phyloP scores from a whole-genome alignment of 768 basidiomycete species.

The Agaricus blazei region DNA sequence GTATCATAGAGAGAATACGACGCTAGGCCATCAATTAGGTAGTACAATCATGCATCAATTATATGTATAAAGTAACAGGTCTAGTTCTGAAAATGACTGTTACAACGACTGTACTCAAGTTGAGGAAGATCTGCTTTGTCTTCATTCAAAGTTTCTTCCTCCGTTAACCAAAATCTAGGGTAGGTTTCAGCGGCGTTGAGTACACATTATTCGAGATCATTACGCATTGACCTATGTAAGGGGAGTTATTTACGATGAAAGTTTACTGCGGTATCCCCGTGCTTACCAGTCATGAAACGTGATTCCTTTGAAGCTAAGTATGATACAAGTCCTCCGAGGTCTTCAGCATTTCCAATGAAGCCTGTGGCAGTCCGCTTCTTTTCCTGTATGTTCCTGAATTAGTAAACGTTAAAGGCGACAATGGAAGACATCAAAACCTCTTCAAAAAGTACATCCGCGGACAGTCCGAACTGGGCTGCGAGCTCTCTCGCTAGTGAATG shows the following conservation, averaged over 20 bases:
- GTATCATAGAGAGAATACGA: too few species aligned
- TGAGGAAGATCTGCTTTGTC: too few species aligned
- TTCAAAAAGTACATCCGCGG: not conserved
- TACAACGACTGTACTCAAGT: too few species aligned
- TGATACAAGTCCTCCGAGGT: constrained; percentile 16
- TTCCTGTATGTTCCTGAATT: not conserved
- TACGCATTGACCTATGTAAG: constrained; percentile 5
- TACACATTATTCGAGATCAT: not conserved
- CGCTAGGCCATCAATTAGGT: too few species aligned
- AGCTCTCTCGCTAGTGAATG: not conserved
- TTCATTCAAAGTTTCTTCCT: constrained; percentile 1
- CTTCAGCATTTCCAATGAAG: constrained; percentile 6
- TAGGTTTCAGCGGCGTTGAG: not conserved
- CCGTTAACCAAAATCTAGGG: constrained; percentile 4
- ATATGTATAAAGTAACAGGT: too few species aligned
- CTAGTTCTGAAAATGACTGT: too few species aligned
- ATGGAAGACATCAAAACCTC: not conserved
- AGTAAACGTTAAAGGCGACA: not conserved
- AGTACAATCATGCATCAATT: too few species aligned
- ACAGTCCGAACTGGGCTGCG: not conserved
- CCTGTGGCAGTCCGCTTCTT: constrained; percentile 1
- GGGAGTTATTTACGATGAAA: not conserved
- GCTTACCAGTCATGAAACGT: constrained; percentile 17
- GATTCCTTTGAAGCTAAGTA: constrained; percentile 17
- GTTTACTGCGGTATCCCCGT: too few species aligned